Evolutionary conservation across 768 basidiomycete species (phyloP).

Genomic region (Calvatia gigantea): DNA sequence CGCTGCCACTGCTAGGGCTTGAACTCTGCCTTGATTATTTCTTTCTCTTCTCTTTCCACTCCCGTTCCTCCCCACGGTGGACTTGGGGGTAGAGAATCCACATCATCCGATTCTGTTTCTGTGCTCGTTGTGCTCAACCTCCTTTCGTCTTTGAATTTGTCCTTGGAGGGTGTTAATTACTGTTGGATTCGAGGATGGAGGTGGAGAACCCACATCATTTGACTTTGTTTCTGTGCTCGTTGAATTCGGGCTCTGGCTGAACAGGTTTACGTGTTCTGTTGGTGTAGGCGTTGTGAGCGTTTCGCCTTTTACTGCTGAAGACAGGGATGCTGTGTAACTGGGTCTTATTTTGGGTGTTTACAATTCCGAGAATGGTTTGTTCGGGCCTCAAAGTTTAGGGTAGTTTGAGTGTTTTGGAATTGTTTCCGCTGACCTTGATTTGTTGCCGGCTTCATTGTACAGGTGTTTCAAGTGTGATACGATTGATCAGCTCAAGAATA

Average conservation of each 20-base stretch:
- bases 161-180: too few species aligned
- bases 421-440: constrained; percentile 20
- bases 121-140: constrained; percentile 23
- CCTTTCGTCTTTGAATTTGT: neutral
- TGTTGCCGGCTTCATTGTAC: constrained; percentile 18
- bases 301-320: constrained; percentile 72
- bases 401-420: neutral
- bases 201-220: constrained; percentile 35
- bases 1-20: neutral
- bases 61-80: constrained; percentile 48
- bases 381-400: constrained; percentile 8
- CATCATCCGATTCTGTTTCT: constrained; percentile 25
- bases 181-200: too few species aligned
- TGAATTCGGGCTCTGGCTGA: constrained; percentile 65
- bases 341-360: constrained; percentile 53
- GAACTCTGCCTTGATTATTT: constrained; percentile 13
- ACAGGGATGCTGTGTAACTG: constrained; percentile 29
- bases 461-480: constrained; percentile 23
- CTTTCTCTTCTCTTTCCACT: constrained; percentile 21
- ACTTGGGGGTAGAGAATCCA: constrained; percentile 38
- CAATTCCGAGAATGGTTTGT: constrained; percentile 28
- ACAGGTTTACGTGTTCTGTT: constrained; percentile 60
- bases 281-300: constrained; percentile 68
- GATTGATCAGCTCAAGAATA: constrained; percentile 49
- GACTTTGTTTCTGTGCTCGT: constrained; percentile 25